phyloP scores from a whole-genome alignment of 2,329 filamentous ascomycete genomes.

The Neocucurbitaria cava region DNA sequence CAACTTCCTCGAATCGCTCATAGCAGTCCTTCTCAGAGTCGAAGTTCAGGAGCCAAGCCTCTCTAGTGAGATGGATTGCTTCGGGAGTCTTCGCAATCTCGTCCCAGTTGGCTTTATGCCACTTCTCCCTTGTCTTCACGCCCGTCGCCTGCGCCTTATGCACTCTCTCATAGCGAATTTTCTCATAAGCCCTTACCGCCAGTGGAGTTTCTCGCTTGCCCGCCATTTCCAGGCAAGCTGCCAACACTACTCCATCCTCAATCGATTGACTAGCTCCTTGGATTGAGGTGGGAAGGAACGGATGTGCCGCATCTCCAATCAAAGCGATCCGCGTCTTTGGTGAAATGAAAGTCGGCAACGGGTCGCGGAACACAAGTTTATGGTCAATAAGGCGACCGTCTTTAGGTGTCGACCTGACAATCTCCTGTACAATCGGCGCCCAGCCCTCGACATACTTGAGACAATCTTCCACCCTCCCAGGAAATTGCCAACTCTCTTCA shows the following conservation, averaged over 20 bases:
- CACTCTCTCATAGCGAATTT: conserved; percentile 41
- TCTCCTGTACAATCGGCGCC: conserved; percentile 39
- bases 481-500: conserved; percentile 44
- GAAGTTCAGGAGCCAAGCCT: conserved; percentile 40
- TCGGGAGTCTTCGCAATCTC: conserved; percentile 33
- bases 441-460: conserved; percentile 40
- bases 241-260: conserved; percentile 53
- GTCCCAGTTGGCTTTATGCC: conserved; percentile 42
- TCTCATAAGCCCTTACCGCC: conserved; percentile 39
- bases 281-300: conserved; percentile 61
- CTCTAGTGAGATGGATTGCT: conserved; percentile 36
- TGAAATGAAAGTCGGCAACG: conserved; percentile 60
- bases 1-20: conserved; percentile 35
- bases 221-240: conserved; percentile 32
- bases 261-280: conserved; percentile 63
- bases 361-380: conserved; percentile 62
- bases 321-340: conserved; percentile 56
- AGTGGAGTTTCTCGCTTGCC: conserved; percentile 33
- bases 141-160: conserved; percentile 37
- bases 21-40: conserved; percentile 43
- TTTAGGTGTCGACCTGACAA: conserved; percentile 44
- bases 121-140: conserved; percentile 39
- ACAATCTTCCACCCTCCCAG: conserved; percentile 40
- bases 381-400: conserved; percentile 55
- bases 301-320: conserved; percentile 62